These are phyloP conservation scores for Paratinospora sagittata DNA, from an alignment of 164 flowering plant species.

Conservation along the genomic window DNA sequence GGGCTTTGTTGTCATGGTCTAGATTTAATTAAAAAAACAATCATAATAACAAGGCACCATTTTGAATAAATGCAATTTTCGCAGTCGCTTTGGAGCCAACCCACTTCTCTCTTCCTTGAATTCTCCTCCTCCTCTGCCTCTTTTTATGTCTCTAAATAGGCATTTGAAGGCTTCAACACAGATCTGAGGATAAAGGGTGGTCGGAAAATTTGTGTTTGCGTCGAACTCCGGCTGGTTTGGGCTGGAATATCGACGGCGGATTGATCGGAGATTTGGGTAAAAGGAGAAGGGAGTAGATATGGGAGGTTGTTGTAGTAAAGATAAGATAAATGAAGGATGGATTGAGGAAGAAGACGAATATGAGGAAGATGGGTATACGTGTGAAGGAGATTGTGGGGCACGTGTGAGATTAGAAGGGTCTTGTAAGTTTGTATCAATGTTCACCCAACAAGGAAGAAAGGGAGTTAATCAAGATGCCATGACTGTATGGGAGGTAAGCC, in stretches of 20 bases:
- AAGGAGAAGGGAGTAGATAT: conserved; percentile 16
- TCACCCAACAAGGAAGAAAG: conserved; percentile 58
- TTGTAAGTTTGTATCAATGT: conserved; percentile 47
- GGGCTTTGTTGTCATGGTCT: not conserved
- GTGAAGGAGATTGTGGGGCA: conserved; percentile 40
- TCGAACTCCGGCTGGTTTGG: conserved; percentile 2
- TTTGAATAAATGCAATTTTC: not conserved
- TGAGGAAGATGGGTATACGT: conserved; percentile 18
- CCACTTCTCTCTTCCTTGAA: not conserved
- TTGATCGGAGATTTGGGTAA: not conserved
- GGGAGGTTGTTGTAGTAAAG: conserved; percentile 60
- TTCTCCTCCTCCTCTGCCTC: conserved; percentile 6
- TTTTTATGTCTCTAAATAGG: not conserved
- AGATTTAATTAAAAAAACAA: not conserved
- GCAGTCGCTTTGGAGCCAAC: not conserved
- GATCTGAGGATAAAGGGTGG: conserved; percentile 4
- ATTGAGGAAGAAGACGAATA: conserved; percentile 9
- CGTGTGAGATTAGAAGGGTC: conserved; percentile 44
- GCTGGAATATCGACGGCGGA: not conserved
- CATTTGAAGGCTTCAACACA: not conserved
- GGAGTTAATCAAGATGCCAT: conserved; percentile 89
- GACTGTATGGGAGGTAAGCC: conserved; percentile 81
- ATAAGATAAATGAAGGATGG: conserved; percentile 9
- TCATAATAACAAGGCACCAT: not conserved
- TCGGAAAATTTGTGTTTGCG: not conserved